Evolutionary conservation across 169 alveolate species (phyloP), one percentile per base, ranked within the genome.

Genomic region (Eimeria zaria): DNA sequence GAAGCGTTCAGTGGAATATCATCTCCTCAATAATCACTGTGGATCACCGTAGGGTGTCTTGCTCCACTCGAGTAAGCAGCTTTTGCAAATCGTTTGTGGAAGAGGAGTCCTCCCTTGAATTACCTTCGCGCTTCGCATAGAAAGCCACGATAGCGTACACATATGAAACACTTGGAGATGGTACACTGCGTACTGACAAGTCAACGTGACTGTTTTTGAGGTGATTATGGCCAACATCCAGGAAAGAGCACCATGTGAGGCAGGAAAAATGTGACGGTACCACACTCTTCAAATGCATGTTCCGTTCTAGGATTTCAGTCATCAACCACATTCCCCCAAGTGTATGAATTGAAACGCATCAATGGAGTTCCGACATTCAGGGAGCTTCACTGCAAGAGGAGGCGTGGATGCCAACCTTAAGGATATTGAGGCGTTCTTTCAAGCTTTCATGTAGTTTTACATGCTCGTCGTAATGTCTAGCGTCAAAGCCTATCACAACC

Each of bases 401-500:
- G 22, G 78, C 81, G 60, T 60, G 60, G 16, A 46, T 69, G 80
- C 93, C 80, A 85, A 85, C 93, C 93, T 85, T 85, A 22, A 62
- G 69, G 9, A 48, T 85, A 85, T 85, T 81, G 41, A 85, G 93
- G 58, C 93, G 76, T 51, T 62, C 81, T 58, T 85, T 85, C 62
- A 85, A 48, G 46, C 80, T 36, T 62, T 85, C 93, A 60, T 22
- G 36, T 24, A 85, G 93, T 46, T 64, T 93, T 30, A 81, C 88
- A 48, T 93, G 89, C 80, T 93, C 89, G 55, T 93, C 89, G 88
- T 93, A 93, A 53, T 93, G 94, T n/a, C 88, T 53, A 69, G 67
- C 81, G 36, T 93, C 94, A 64, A 93, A 93, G 73, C 96, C 96
- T 46, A 93, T 93, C 55, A 93, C 96, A 51, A 93, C 96, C 74